Evolutionary conservation across 805 yeast genomes (phyloP), one percentile per base, ranked within the genome.

Genomic region (Yarrowia bubula): DNA sequence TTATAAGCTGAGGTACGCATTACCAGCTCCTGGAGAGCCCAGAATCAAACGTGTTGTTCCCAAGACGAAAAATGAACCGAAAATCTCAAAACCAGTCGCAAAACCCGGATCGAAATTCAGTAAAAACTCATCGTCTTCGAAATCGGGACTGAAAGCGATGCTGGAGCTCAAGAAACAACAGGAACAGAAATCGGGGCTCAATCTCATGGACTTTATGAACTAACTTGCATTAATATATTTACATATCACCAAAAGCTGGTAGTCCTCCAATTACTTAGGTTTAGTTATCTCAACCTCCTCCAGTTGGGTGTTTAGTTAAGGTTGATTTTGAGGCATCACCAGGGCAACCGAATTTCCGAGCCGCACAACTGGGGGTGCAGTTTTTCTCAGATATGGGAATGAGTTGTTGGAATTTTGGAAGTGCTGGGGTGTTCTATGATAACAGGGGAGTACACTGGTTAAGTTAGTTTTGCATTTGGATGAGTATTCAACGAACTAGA

Each of bases 151-250:
- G 31, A 55, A 55, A 31, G 61, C 61, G n/a, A 39, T 55, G 61
- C 61, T 55, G 8, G 61, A 55, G 61, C 37, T 39, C 8, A 55
- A 55, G 38, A 55, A 55, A 8, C 61, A 55, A 39, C 8, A 41
- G 38, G 61, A 55, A 9, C n/a, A 55, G 61, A 13, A 55, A 15
- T n/a, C 39, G 13, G 8, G 38, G 7, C 31, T 55, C 9, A 55
- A 55, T 11, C 28, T 55, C 13, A 55, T 41, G 61, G 61, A 55
- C 13, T 55, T 55, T 6, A 55, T 55, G 61, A 41, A 31, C 15
- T 55, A 11, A 42, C 22, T 15, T 42, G 44, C 44, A 41, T 41
- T 41, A 11, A 10, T 10, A 35, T 35, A 35, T n/a, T n/a, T 11
- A 35, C 38, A 6, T 10, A 9, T 11, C 10, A 35, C 13, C 3